Evolutionary conservation across 2,329 filamentous ascomycete genomes (phyloP), one percentile per base, ranked within the genome.

Genomic region (Colletotrichum eleusines): DNA sequence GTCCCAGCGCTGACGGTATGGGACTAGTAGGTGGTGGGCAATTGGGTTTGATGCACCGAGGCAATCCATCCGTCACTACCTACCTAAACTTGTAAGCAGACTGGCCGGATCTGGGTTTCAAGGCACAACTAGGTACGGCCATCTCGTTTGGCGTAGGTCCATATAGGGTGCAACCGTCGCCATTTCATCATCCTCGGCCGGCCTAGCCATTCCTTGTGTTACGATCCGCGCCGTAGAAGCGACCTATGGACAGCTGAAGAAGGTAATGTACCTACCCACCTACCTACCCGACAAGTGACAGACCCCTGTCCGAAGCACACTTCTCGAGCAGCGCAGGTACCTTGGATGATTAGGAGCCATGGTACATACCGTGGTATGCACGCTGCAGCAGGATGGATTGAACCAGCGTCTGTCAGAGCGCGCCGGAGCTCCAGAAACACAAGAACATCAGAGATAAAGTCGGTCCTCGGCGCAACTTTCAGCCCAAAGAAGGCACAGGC

Each of bases 1-100:
- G 65, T 69, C 65, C 65, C 69, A 65, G 64, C 59, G 51, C 53
- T 54, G 65, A 63, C 69, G 69, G 58, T 58, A 71, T 71, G 58
- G 48, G 50, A 53, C 65, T 57, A 57, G 31, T 33, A 33, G 55
- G 44, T 26, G 31, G 33, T 69, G 50, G 50, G 5, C 61, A 65
- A 35, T 58, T 69, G 61, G 66, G 53, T 42, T 46, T 16, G 42
- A 50, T 28, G 35, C 20, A 62, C 54, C 59, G 67, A 63, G 60
- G 57, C 51, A 63, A 42, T 31, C 46, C 50, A 33, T 62, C 35
- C 48, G 55, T 59, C 60, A 53, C 35, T 63, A n/a, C n/a, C n/a
- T n/a, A n/a, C n/a, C n/a, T n/a, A 63, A 51, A 42, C 35, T 31
- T 63, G 60, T 33, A 63, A 63, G 33, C 48, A 40, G 60, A 63